A percentile compares a stretch with the other conserved stretches of the same genome.
These are phyloP conservation scores for Amanita pseudoporphyria DNA, from an alignment of 768 basidiomycete species.

Conservation along the genomic window DNA sequence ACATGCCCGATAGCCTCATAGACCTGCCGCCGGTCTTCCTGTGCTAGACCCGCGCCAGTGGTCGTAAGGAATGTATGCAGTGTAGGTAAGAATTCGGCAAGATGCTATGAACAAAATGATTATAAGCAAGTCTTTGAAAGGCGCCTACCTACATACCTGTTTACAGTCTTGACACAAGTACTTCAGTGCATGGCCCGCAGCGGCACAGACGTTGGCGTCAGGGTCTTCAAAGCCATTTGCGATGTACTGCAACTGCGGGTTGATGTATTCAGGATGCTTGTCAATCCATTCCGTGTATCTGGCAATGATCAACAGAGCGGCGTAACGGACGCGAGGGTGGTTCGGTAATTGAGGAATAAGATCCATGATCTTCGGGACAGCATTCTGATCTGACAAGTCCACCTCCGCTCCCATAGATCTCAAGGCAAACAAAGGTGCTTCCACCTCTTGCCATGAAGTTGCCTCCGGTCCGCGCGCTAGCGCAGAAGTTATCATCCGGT, in stretches of 20 bases:
- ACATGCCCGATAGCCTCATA: slow-evolving; percentile 95
- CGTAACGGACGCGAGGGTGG: slow-evolving; percentile 91
- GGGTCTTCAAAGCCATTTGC: slow-evolving; percentile 82
- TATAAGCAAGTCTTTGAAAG: not conserved
- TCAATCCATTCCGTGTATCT: slow-evolving; percentile 98
- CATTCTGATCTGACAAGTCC: slow-evolving; percentile 68
- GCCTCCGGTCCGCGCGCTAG: slow-evolving; percentile 49
- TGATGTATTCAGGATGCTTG: slow-evolving; percentile 79
- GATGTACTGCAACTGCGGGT: slow-evolving; percentile 81
- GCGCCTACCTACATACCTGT: slow-evolving; percentile 36
- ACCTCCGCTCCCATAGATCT: slow-evolving; percentile 96
- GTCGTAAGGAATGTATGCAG: slow-evolving; percentile 82
- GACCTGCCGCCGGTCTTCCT: slow-evolving; percentile 85
- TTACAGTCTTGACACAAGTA: slow-evolving; percentile 97
- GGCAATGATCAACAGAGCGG: slow-evolving; percentile 88
- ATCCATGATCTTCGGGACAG: slow-evolving; percentile 95
- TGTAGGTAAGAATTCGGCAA: slow-evolving; percentile 86
- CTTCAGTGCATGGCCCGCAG: slow-evolving; percentile 92
- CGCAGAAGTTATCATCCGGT: slow-evolving; percentile 69
- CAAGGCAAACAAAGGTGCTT: slow-evolving; percentile 96
- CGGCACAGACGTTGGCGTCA: slow-evolving; percentile 79
- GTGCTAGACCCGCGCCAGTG: slow-evolving; percentile 67
- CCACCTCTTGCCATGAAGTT: slow-evolving; percentile 90
- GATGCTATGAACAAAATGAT: slow-evolving; percentile 42
- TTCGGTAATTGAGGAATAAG: slow-evolving; percentile 81